Base-by-base conservation (phyloP, 345 rosid genomes). In the Ceriops zippeliana region DNA sequence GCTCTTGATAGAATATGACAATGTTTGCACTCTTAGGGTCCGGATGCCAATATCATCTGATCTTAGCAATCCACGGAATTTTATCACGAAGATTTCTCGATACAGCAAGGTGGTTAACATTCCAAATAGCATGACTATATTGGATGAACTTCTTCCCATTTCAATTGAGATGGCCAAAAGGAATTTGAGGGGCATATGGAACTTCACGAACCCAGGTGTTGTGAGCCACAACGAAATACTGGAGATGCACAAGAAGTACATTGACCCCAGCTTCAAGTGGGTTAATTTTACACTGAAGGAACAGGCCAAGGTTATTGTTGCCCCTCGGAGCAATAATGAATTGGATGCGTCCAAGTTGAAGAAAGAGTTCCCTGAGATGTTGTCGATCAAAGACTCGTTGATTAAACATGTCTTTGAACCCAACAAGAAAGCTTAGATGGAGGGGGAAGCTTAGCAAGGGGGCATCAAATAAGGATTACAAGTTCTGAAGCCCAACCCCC, bases 21-120 rank as follows among this genome's bases (percentile, higher is more conserved):
- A 70, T 32, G 74, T 70, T 7, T 70, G 74, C 74, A 70, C 56
- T 21, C 74, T 70, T 5, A 32, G 74, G 28, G 74, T 70, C 35
- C 56, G 74, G 20, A 70, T 70, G 74, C 67, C 74, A 42, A 70
- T 70, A 70, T 70, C 74, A 22, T 70, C 74, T n/a, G 74, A 70
- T 52, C 56, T 70, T 11, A 19, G 24, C 67, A 70, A 70, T 42
- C 68, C 74, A 4, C 68, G 74, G 7, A 70, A 62, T 34, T 62
- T 70, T 52, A 70, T 70, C 38, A 62, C 67, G 3, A 70, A 70
- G 67, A 62, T 70, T 38, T 62, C 74, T 5, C 51, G 67, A 22
- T 70, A 70, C 27, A 70, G 28, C 38, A 70, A 70, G 54, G 62
- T 70, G 49, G 74, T 70, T 26, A 53, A 70, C 62, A 70, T 70